Conservation (phyloP, 768 basidiomycete genomes). For the Artomyces pyxidatus region DNA sequence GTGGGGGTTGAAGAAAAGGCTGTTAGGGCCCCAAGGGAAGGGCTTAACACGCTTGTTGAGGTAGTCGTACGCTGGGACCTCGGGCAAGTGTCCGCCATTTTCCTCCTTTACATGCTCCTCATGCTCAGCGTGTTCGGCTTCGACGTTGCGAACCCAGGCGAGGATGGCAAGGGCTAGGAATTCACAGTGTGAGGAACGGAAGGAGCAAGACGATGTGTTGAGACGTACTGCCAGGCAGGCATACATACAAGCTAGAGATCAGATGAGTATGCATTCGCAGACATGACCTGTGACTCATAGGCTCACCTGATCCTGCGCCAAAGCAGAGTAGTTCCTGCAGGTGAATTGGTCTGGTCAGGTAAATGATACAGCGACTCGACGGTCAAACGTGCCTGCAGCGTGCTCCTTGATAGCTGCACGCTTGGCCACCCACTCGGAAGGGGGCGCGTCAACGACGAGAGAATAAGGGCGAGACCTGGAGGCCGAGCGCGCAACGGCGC, state of each 20-base stretch:
- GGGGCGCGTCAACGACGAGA: constrained; percentile 31
- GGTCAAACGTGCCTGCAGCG: constrained; percentile 43
- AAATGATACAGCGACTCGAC: background rate
- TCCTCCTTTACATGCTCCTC: constrained; percentile 61
- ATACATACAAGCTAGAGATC: constrained; percentile 57
- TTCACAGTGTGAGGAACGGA: background rate
- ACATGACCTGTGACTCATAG: background rate
- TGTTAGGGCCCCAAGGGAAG: constrained; percentile 82
- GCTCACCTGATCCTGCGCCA: constrained; percentile 84
- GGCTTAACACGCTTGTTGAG: constrained; percentile 71
- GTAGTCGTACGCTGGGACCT: constrained; percentile 66
- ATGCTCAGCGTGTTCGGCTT: constrained; percentile 64
- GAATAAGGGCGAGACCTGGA: constrained; percentile 26
- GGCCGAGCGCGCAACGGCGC: constrained; percentile 38
- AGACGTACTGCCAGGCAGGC: constrained; percentile 63
- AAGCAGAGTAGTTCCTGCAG: constrained; percentile 62
- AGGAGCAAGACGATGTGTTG: background rate
- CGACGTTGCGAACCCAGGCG: constrained; percentile 43
- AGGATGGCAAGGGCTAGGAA: constrained; percentile 19
- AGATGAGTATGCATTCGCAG: constrained; percentile 3
- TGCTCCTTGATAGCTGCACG: constrained; percentile 56
- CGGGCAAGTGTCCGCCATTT: constrained; percentile 65
- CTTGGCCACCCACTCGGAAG: constrained; percentile 40
- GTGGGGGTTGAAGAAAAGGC: constrained; percentile 72
- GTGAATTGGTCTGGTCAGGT: constrained; percentile 11